These are phyloP conservation scores for Eimeria maxima DNA, from an alignment of 169 alveolate genomes.

Conservation along the genomic window DNA sequence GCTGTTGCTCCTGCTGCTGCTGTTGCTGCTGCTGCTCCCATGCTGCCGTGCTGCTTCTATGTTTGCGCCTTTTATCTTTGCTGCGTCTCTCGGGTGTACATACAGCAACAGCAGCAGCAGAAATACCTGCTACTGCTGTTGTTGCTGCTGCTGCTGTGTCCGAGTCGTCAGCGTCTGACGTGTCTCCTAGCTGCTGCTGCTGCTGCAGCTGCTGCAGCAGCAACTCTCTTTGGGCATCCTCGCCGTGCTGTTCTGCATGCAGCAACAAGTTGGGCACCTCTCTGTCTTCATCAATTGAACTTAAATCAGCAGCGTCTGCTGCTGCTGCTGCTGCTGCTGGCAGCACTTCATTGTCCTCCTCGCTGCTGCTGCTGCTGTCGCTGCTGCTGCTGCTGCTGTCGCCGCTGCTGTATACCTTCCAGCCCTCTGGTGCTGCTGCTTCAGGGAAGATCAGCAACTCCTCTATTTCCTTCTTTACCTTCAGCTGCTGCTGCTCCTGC, in stretches of 20 bases:
- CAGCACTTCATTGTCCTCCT: too few species aligned
- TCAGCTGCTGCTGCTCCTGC: background rate
- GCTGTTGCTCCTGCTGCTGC: background rate
- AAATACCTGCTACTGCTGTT: background rate
- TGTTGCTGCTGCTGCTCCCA: too few species aligned
- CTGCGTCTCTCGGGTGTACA: background rate
- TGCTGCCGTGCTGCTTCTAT: background rate
- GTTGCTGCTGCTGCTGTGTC: background rate
- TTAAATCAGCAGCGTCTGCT: background rate
- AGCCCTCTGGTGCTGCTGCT: constrained; percentile 4
- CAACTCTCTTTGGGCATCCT: background rate
- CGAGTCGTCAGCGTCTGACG: background rate
- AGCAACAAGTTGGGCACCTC: background rate
- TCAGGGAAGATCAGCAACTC: background rate
- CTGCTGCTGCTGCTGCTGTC: background rate
- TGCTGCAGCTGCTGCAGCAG: constrained; percentile 12
- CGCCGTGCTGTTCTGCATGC: background rate
- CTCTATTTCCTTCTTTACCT: background rate
- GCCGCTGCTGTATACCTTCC: background rate
- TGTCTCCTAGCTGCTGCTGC: background rate
- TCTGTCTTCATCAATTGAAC: background rate
- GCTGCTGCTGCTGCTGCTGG: background rate
- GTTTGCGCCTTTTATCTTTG: too few species aligned
- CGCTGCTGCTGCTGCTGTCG: constrained; percentile 27
- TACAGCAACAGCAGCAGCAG: too few species aligned